These are phyloP conservation scores for Galerina marginata DNA, from an alignment of 768 basidiomycete genomes.

Conservation along the genomic window DNA sequence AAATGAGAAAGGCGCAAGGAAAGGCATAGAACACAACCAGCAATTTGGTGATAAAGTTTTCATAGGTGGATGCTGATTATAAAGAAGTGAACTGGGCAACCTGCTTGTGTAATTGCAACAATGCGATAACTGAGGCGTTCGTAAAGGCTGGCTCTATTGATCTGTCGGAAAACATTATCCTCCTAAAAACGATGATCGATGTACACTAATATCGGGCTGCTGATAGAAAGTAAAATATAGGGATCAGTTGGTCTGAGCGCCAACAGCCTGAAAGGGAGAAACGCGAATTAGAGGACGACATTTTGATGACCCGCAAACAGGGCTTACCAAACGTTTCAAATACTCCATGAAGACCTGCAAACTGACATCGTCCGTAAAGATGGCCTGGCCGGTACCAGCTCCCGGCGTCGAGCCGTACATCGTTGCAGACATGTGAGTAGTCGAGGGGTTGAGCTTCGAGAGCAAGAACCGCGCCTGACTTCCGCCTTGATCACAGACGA, in stretches of 20 bases:
- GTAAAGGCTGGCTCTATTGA: too few species aligned
- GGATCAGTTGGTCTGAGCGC: constrained; percentile 10
- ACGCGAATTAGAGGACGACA: not conserved
- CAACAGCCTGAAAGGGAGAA: constrained; percentile 4
- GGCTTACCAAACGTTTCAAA: constrained; percentile 85
- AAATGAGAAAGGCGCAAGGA: too few species aligned
- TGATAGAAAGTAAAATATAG: not conserved
- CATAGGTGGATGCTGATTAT: too few species aligned
- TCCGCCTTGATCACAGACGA: constrained; percentile 97
- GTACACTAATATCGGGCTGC: too few species aligned
- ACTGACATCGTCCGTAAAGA: constrained; percentile 99
- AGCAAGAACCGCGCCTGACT: constrained; percentile 98
- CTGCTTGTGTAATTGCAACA: too few species aligned
- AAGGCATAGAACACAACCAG: too few species aligned
- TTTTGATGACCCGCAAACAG: not conserved
- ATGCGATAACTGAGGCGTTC: too few species aligned
- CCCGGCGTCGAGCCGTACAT: constrained; percentile 85
- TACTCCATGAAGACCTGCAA: constrained; percentile 98
- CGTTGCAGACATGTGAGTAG: constrained; percentile 92
- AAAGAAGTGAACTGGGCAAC: too few species aligned
- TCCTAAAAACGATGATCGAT: too few species aligned
- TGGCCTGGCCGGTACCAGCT: constrained; percentile 81
- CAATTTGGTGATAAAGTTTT: too few species aligned
- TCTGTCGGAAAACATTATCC: too few species aligned
- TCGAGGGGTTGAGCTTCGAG: constrained; percentile 96